phyloP scores from a whole-genome alignment of 1,139 yeast genomes.

The Starmera stellimalicola region DNA sequence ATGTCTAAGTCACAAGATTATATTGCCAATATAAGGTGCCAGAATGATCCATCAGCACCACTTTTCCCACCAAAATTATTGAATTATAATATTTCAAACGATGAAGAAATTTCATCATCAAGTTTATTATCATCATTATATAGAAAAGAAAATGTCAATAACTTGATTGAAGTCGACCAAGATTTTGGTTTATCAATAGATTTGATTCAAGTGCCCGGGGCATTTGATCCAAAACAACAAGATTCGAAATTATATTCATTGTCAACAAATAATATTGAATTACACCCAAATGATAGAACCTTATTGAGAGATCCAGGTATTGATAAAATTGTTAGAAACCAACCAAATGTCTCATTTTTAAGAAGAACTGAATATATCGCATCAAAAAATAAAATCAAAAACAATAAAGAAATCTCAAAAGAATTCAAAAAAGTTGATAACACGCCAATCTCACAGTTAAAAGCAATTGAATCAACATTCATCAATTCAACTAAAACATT shows the following conservation, averaged over 20 bases:
- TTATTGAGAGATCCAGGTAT: constrained; percentile 69
- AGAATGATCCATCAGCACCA: constrained; percentile 88
- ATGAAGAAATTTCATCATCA: constrained; percentile 46
- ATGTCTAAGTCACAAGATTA: constrained; percentile 67
- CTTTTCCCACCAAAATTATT: constrained; percentile 84
- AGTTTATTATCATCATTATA: constrained; percentile 65
- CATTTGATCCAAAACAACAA: constrained; percentile 51
- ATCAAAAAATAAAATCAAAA: constrained; percentile 1
- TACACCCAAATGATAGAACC: constrained; percentile 72
- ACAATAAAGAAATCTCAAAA: not conserved
- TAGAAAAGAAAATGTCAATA: constrained; percentile 58
- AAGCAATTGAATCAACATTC: constrained; percentile 70
- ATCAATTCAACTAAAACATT: constrained; percentile 46
- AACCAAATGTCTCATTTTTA: constrained; percentile 65
- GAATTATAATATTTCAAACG: constrained; percentile 35
- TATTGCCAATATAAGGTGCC: constrained; percentile 78
- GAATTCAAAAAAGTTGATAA: constrained; percentile 22
- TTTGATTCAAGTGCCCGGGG: constrained; percentile 55
- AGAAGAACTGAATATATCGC: constrained; percentile 86
- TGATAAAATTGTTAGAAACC: constrained; percentile 43
- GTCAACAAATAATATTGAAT: constrained; percentile 24
- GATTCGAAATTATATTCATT: constrained; percentile 34
- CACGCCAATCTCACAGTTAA: constrained; percentile 57
- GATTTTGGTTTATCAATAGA: constrained; percentile 82
- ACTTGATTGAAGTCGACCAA: constrained; percentile 54